phyloP scores from a whole-genome alignment of 1,139 yeast genomes.

The Candida neerlandica region DNA sequence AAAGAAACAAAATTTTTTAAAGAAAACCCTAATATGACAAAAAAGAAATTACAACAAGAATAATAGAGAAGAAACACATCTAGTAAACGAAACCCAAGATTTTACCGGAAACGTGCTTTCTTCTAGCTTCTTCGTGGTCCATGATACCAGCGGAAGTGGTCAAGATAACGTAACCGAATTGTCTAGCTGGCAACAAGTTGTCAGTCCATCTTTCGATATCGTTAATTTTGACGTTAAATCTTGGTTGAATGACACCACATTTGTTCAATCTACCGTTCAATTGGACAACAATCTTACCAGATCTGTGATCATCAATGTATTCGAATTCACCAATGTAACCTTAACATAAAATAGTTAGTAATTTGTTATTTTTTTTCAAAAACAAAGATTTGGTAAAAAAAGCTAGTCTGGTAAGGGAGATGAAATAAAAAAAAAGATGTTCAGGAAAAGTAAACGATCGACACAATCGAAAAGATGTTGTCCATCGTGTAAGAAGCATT shows the following conservation, averaged over 20 bases:
- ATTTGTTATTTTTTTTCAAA: neutral
- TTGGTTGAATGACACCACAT: slow-evolving; percentile 98
- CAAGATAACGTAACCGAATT: slow-evolving; percentile 93
- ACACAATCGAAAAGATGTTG: slow-evolving; percentile 24
- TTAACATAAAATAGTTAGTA: slow-evolving; percentile 15
- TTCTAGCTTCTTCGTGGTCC: slow-evolving; percentile 99
- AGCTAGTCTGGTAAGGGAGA: neutral
- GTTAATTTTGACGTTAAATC: slow-evolving; percentile 91
- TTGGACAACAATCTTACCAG: slow-evolving; percentile 96
- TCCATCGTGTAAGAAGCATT: slow-evolving; percentile 76
- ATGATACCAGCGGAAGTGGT: slow-evolving; percentile 99
- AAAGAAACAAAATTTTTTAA: neutral
- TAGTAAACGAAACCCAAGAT: slow-evolving; percentile 95
- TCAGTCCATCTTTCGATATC: slow-evolving; percentile 98
- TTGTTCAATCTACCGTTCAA: slow-evolving; percentile 97
- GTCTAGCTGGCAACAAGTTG: slow-evolving; percentile 97
- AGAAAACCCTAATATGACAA: too few species aligned
- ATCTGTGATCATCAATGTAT: slow-evolving; percentile 98
- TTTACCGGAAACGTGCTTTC: slow-evolving; percentile 99
- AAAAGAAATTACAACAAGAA: neutral
- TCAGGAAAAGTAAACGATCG: slow-evolving; percentile 76
- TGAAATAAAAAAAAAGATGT: too few species aligned
- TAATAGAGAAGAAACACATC: neutral
- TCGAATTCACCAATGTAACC: slow-evolving; percentile 98
- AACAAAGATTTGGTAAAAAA: neutral